Conservation (phyloP, 306 rosid genomes). For the Coriaria nepalensis region DNA sequence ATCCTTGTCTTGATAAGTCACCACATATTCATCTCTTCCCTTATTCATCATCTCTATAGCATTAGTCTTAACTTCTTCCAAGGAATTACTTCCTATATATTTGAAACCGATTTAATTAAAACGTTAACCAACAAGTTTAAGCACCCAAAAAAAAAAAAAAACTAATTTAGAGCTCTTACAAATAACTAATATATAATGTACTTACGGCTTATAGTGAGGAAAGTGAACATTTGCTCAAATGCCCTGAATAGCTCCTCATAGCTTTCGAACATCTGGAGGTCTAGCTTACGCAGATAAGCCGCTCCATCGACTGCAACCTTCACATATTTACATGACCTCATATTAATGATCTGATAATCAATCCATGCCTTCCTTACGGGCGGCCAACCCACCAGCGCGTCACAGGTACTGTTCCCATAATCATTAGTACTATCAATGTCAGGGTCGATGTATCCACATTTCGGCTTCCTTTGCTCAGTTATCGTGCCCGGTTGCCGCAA, state of each 20-base stretch:
- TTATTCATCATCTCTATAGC: not conserved
- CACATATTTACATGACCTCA: not conserved
- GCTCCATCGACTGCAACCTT: constrained; percentile 11
- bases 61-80: constrained; percentile 3
- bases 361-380: constrained; percentile 10
- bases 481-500: constrained; percentile 6
- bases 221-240: no score
- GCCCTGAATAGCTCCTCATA: not conserved
- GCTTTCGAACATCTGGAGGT: constrained; percentile 7
- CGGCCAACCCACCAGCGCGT: constrained; percentile 7
- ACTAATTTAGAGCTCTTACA: no score
- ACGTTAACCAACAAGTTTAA: no score
- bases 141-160: no score
- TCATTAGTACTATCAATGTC: no score
- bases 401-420: no score
- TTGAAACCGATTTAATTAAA: no score
- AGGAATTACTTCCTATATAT: not conserved
- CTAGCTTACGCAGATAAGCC: constrained; percentile 8
- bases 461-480: not conserved
- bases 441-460: no score
- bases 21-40: constrained; percentile 7
- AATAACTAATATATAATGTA: no score
- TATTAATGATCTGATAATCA: not conserved
- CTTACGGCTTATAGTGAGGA: no score
- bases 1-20: constrained; percentile 10